Evolutionary conservation across 805 yeast genomes (phyloP).

Genomic region (Maudiozyma serrabonitensis): DNA sequence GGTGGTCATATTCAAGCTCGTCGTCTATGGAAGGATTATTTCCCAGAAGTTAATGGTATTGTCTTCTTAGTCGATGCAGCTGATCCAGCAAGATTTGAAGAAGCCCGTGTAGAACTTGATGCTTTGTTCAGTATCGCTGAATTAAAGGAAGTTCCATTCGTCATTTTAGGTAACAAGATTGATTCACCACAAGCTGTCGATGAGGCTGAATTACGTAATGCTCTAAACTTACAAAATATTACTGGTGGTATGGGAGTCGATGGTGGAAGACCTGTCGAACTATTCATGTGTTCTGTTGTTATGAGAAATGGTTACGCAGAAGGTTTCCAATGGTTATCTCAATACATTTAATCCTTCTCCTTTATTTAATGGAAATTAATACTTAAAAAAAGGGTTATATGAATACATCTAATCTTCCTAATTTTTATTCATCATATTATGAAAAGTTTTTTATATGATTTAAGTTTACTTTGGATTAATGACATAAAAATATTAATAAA

Average conservation of each 20-base stretch:
- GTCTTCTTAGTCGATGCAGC: constrained; percentile 96
- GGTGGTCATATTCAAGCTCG: constrained; percentile 99
- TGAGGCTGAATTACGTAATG: constrained; percentile 87
- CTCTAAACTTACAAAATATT: constrained; percentile 76
- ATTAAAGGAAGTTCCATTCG: constrained; percentile 79
- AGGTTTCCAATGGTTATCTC: constrained; percentile 96
- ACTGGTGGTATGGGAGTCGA: constrained; percentile 77
- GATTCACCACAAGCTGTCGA: constrained; percentile 91
- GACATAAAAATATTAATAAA: too few species aligned
- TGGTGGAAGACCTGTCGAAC: constrained; percentile 82
- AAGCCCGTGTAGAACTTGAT: constrained; percentile 90
- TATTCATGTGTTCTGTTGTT: constrained; percentile 95
- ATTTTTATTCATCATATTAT: too few species aligned
- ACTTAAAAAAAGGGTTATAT: too few species aligned
- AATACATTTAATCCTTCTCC: constrained; percentile 53
- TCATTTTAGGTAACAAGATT: constrained; percentile 92
- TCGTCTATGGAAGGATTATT: constrained; percentile 97
- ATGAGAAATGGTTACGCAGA: constrained; percentile 99
- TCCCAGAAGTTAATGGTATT: constrained; percentile 98
- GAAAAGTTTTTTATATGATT: too few species aligned
- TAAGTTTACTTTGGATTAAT: too few species aligned
- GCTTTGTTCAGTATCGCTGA: constrained; percentile 90
- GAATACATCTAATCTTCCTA: too few species aligned
- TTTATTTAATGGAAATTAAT: too few species aligned
- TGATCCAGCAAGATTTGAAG: constrained; percentile 89